Conservation (phyloP, 768 basidiomycete species). For the Cubamyces lactineus region DNA sequence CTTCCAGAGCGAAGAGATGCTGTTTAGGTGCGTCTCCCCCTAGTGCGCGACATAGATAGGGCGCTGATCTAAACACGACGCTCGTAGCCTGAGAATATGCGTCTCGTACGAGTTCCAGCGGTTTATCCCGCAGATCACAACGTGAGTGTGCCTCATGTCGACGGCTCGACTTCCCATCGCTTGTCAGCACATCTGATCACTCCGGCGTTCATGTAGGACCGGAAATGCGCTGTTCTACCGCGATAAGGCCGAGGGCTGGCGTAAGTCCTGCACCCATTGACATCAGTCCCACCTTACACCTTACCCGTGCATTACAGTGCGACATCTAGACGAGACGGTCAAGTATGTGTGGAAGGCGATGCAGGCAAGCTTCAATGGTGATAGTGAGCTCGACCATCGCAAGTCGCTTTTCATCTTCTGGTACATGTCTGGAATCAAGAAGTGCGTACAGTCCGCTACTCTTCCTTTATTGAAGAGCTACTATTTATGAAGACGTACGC, state of each 20-base stretch:
- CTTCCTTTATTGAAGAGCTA: too few species aligned
- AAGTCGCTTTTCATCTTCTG: conserved; percentile 22
- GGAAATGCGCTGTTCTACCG: conserved; percentile 20
- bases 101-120: conserved; percentile 22
- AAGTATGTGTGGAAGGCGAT: background rate
- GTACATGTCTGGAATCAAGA: conserved; percentile 18
- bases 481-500: too few species aligned
- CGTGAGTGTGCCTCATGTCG: background rate
- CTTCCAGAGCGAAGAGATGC: conserved; percentile 18
- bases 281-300: background rate
- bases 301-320: background rate
- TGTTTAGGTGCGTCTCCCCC: conserved; percentile 11
- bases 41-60: background rate
- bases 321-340: background rate
- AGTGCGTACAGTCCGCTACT: conserved; percentile 3
- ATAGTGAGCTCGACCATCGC: conserved; percentile 12
- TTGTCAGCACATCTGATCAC: background rate
- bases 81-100: conserved; percentile 7
- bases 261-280: background rate
- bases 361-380: background rate
- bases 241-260: conserved; percentile 21
- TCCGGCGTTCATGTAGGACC: background rate
- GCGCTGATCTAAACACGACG: background rate
- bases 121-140: conserved; percentile 24
- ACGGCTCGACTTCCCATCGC: background rate